Evolutionary conservation across 2,329 filamentous ascomycete genomes (phyloP).

Genomic region (Sarocladium oryzae): DNA sequence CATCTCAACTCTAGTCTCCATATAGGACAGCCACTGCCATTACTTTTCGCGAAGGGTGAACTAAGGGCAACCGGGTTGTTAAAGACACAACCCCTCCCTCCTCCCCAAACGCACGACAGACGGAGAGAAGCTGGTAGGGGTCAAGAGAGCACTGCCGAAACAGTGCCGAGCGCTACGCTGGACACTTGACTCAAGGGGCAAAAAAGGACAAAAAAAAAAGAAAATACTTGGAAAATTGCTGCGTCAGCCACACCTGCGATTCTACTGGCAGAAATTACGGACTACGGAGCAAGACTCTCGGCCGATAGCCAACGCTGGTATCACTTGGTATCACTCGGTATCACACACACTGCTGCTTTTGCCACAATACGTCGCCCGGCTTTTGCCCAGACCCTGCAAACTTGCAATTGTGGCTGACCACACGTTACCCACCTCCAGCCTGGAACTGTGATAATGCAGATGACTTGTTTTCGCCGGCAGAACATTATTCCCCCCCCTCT

Average conservation of each 20-base stretch:
- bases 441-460: no score
- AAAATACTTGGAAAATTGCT: not conserved
- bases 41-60: no score
- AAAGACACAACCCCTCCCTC: no score
- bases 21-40: no score
- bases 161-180: slow-evolving; percentile 4
- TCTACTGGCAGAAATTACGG: no score
- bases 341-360: not conserved
- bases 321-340: no score
- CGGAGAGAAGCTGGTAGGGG: not conserved
- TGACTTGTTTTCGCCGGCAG: not conserved
- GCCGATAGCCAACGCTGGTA: slow-evolving; percentile 4
- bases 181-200: not conserved
- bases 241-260: not conserved
- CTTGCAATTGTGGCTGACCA: not conserved
- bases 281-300: not conserved
- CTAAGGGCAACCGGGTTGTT: no score
- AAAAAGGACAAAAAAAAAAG: no score
- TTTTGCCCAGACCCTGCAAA: not conserved
- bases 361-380: not conserved
- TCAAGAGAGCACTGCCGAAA: slow-evolving; percentile 2
- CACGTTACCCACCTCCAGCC: not conserved
- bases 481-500: not conserved
- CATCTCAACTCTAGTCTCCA: not conserved
- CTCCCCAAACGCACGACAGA: no score